These are phyloP conservation scores for Pseudomonodictys pantanalensis DNA, from an alignment of 495 filamentous ascomycete genomes.

Conservation along the genomic window DNA sequence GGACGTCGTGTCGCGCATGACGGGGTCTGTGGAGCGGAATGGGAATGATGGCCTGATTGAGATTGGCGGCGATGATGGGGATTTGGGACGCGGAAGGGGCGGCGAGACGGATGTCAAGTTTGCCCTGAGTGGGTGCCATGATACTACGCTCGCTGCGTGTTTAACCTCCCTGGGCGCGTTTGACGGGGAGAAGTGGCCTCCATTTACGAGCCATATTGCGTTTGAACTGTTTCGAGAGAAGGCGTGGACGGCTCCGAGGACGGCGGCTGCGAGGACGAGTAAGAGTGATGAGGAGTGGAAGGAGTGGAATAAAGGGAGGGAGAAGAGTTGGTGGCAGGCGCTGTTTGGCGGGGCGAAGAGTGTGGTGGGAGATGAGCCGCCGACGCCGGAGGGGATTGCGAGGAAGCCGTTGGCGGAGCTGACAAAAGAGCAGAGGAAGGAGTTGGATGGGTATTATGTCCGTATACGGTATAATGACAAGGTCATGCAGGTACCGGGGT, in stretches of 20 bases:
- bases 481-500: constrained; percentile 77
- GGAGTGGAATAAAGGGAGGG: constrained; percentile 10
- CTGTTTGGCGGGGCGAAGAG: constrained; percentile 45
- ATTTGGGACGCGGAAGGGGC: constrained; percentile 40
- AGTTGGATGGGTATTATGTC: constrained; percentile 76
- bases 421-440: constrained; percentile 49
- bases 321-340: constrained; percentile 48
- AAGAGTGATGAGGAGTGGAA: constrained; percentile 10
- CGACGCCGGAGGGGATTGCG: constrained; percentile 45
- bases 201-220: constrained; percentile 86
- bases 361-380: not conserved
- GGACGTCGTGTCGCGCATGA: constrained; percentile 82
- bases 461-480: constrained; percentile 89
- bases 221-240: constrained; percentile 73
- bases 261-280: not conserved
- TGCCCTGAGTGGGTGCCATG: constrained; percentile 84
- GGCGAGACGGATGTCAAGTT: constrained; percentile 60
- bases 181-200: constrained; percentile 74
- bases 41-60: constrained; percentile 55
- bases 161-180: constrained; percentile 77
- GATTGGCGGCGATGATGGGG: constrained; percentile 45
- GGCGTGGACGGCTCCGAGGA: not conserved
- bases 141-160: constrained; percentile 83
- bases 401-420: constrained; percentile 52
- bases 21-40: constrained; percentile 63